Evolutionary conservation across 306 rosid species (phyloP).

Genomic region (Lagenaria siceraria): DNA sequence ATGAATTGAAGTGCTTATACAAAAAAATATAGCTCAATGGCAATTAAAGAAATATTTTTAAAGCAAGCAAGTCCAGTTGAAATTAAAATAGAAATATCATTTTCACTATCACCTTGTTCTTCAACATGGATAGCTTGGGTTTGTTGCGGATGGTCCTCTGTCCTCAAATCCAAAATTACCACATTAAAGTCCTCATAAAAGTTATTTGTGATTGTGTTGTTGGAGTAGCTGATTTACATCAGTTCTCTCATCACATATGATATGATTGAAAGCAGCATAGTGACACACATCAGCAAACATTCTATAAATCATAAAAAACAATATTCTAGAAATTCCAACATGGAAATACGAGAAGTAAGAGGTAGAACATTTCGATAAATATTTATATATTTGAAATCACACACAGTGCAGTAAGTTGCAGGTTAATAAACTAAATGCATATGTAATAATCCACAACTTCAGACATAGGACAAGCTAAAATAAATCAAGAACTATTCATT

Average conservation of each 20-base stretch:
- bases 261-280: background rate
- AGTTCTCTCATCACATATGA: background rate
- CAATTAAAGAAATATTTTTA: background rate
- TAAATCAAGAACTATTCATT: background rate
- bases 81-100: background rate
- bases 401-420: background rate
- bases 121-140: conserved; percentile 23
- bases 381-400: background rate
- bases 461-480: background rate
- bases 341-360: background rate
- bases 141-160: conserved; percentile 20
- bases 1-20: background rate
- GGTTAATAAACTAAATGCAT: background rate
- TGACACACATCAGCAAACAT: background rate
- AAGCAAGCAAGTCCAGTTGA: background rate
- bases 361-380: background rate
- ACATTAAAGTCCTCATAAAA: background rate
- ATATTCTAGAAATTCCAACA: background rate
- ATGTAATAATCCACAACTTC: background rate
- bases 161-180: conserved; percentile 36
- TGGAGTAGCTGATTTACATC: background rate
- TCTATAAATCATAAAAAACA: background rate
- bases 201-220: background rate
- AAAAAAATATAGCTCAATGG: background rate
- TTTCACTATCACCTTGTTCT: conserved; percentile 40